Evolutionary conservation across 352 stramenopile species (phyloP).

Genomic region (Elongisporangium prolatum): DNA sequence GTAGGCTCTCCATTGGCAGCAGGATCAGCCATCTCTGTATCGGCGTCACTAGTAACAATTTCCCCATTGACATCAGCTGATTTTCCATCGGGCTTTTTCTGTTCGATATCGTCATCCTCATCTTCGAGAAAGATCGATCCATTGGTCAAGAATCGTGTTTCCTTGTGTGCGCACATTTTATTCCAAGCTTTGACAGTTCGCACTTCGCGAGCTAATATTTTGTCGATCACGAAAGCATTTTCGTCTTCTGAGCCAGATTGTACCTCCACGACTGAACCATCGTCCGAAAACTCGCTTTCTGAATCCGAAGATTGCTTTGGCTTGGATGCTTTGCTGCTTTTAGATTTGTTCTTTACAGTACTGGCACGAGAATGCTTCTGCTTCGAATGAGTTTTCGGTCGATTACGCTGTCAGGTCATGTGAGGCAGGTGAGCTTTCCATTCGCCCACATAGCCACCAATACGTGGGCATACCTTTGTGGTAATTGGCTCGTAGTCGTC

Average conservation of each 20-base stretch:
- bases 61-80: slow-evolving; percentile 1
- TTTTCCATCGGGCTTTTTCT: slow-evolving; percentile 5
- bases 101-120: slow-evolving; percentile 32
- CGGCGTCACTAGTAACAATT: not conserved
- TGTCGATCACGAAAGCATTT: slow-evolving; percentile 76
- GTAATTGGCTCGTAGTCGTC: slow-evolving; percentile 11
- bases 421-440: not conserved
- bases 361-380: not conserved
- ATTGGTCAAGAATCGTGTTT: slow-evolving; percentile 70
- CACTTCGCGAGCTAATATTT: slow-evolving; percentile 69
- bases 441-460: not conserved
- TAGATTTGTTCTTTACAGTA: slow-evolving; percentile 14
- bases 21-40: too few species aligned
- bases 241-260: slow-evolving; percentile 17
- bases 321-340: slow-evolving; percentile 17
- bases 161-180: slow-evolving; percentile 68
- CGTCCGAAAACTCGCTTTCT: slow-evolving; percentile 6
- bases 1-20: not conserved
- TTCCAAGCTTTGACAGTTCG: slow-evolving; percentile 80
- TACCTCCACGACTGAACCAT: slow-evolving; percentile 8
- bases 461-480: not conserved
- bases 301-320: slow-evolving; percentile 4
- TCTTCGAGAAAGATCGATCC: slow-evolving; percentile 79
- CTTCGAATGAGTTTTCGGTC: not conserved
- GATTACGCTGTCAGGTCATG: not conserved